These are phyloP conservation scores for Cochlearia excelsa DNA, from an alignment of 345 rosid genomes.

Conservation along the genomic window DNA sequence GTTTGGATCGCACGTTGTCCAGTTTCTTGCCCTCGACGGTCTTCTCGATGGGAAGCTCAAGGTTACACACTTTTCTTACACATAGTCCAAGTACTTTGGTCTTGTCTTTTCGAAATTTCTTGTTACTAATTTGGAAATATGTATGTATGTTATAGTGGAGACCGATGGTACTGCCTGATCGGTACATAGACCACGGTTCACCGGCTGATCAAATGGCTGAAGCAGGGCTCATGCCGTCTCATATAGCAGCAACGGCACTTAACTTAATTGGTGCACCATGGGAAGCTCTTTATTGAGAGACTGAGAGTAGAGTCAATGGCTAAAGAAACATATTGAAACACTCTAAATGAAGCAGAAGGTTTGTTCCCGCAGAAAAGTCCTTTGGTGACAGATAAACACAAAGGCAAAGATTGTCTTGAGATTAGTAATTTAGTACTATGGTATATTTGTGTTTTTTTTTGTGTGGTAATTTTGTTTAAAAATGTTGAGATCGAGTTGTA, in stretches of 20 bases:
- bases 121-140: neutral
- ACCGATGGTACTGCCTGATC: constrained; percentile 80
- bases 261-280: constrained; percentile 72
- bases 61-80: constrained; percentile 35
- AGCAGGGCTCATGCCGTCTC: constrained; percentile 93
- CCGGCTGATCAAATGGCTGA: constrained; percentile 70
- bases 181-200: constrained; percentile 88
- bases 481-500: too few relatives aligned
- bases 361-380: too few relatives aligned
- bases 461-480: too few relatives aligned
- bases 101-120: constrained; percentile 2
- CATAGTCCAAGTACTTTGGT: neutral
- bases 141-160: constrained; percentile 64
- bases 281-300: constrained; percentile 48
- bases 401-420: too few relatives aligned
- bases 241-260: constrained; percentile 83
- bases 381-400: too few relatives aligned
- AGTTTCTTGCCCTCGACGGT: constrained; percentile 87
- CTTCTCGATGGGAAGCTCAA: constrained; percentile 88
- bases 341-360: too few relatives aligned
- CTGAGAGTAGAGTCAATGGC: constrained; percentile 14
- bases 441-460: too few relatives aligned
- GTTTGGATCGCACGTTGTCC: constrained; percentile 92
- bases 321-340: neutral
- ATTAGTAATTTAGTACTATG: too few relatives aligned